Evolutionary conservation across 495 filamentous ascomycete genomes (phyloP), one percentile per base, ranked within the genome.

Genomic region (Talaromyces adpressus): DNA sequence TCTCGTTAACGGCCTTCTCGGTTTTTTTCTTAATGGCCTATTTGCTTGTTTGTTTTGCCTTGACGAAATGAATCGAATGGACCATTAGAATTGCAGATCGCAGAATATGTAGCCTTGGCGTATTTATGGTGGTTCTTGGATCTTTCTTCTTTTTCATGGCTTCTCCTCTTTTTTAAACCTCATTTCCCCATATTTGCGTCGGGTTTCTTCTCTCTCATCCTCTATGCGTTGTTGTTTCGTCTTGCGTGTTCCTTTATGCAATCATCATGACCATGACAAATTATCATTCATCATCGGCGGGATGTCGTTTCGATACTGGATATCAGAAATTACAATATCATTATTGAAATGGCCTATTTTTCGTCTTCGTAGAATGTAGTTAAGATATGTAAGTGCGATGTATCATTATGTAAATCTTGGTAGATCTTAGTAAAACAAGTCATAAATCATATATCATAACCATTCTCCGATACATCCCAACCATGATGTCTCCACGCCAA

Each of bases 261-360:
- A 76, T 71, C 75, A 75, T 78, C 72, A 70, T 78, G 52, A 56
- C 75, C 75, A 80, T 77, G 77, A 77, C 72, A 69, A 75, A 72
- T 69, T 64, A 65, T 73, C 69, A 73, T 71, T 65, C 68, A 77
- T 72, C 75, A 79, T 79, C 69, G 70, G 74, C 75, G 74, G 74
- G 71, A 77, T 74, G 41, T 68, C 65, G 71, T 73, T 69, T 67
- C 34, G 34, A 45, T 59, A 45, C 34, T 29, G 18, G 34, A 47
- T 60, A 60, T 47, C 34, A 45, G 32, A 22, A 25, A n/a, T 41
- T 18, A 59, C 5, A 18, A 59, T 34, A 59, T 36, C 29, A 5
- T 39, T 59, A 14, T 56, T 7, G 11, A 29, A 25, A 0, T 6
- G n/a, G 1, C 25, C 25, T 41, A n/a, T 12, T 41, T 14, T 0